Evolutionary conservation across 257 asterid species (phyloP).

Genomic region (Solanum ossicruentum): DNA sequence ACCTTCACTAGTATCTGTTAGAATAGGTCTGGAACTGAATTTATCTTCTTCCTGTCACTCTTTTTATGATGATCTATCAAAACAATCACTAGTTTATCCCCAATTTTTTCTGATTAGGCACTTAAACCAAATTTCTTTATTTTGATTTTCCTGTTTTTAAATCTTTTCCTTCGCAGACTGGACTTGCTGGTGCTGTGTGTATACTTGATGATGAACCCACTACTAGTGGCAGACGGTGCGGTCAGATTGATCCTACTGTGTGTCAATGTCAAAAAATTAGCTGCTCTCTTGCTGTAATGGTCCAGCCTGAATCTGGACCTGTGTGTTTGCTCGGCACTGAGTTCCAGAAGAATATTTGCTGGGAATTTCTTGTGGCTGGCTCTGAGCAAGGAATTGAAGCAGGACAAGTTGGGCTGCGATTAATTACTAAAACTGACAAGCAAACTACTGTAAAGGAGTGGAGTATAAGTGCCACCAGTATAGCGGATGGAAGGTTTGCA

Average conservation of each 20-base stretch:
- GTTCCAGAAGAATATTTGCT: conserved; percentile 70
- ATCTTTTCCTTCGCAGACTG: conserved; percentile 48
- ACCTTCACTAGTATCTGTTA: not conserved
- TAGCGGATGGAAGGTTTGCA: conserved; percentile 92
- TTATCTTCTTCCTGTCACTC: not conserved
- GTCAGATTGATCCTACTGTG: conserved; percentile 68
- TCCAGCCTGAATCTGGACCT: conserved; percentile 98
- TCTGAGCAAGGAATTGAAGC: conserved; percentile 99
- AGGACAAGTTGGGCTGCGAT: conserved; percentile 93
- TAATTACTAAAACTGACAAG: conserved; percentile 87
- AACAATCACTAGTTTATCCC: not conserved
- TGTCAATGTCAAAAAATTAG: conserved; percentile 76
- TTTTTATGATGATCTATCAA: not conserved
- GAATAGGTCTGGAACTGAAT: not conserved
- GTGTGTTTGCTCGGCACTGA: conserved; percentile 94
- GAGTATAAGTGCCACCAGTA: conserved; percentile 82
- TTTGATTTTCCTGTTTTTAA: not conserved
- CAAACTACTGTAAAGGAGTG: conserved; percentile 88
- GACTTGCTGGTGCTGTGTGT: conserved; percentile 87
- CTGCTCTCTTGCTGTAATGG: conserved; percentile 78
- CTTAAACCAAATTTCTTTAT: not conserved
- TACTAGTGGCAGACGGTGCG: conserved; percentile 87
- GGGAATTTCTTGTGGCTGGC: conserved; percentile 98
- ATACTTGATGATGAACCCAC: conserved; percentile 98
- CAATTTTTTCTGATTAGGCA: not conserved